Conservation (phyloP, 1,284 basidiomycete species). For the Papiliotrema nemorosa region DNA sequence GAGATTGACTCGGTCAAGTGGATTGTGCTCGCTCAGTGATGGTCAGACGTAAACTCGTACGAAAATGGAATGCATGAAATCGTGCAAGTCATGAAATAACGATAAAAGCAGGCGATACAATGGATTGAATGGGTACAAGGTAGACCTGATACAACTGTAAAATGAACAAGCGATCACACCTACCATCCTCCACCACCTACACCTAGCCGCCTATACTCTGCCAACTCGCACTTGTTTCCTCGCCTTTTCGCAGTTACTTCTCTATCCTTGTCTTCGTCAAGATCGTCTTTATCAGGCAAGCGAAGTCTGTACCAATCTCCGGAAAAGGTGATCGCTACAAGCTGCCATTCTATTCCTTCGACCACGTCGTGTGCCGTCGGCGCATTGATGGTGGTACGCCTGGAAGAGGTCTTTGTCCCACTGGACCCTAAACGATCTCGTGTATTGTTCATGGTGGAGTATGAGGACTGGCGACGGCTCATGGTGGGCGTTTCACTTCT, state of each 20-base stretch:
- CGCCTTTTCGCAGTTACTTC: slow-evolving; percentile 10
- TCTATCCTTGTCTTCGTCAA: slow-evolving; percentile 5
- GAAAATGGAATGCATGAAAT: background rate
- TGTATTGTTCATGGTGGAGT: too few relatives aligned
- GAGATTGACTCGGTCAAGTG: too few relatives aligned
- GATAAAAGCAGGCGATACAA: too few relatives aligned
- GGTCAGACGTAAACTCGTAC: background rate
- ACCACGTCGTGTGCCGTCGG: slow-evolving; percentile 6
- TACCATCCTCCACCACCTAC: slow-evolving; percentile 45
- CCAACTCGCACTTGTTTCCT: slow-evolving; percentile 33
- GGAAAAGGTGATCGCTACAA: slow-evolving; percentile 77
- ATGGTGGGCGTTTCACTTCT: slow-evolving; percentile 5
- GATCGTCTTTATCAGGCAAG: slow-evolving; percentile 1
- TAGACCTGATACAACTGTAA: too few relatives aligned
- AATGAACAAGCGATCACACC: background rate
- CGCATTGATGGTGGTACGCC: background rate
- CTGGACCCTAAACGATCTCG: too few relatives aligned
- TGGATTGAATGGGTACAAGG: too few relatives aligned
- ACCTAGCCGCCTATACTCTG: slow-evolving; percentile 42
- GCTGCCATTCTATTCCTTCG: slow-evolving; percentile 71
- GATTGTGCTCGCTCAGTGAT: too few relatives aligned
- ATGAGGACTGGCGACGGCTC: background rate
- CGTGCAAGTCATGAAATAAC: background rate
- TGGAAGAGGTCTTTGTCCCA: too few relatives aligned
- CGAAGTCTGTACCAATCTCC: slow-evolving; percentile 91